Base-by-base conservation (phyloP, 495 filamentous ascomycete genomes). In the Neurospora africana region DNA sequence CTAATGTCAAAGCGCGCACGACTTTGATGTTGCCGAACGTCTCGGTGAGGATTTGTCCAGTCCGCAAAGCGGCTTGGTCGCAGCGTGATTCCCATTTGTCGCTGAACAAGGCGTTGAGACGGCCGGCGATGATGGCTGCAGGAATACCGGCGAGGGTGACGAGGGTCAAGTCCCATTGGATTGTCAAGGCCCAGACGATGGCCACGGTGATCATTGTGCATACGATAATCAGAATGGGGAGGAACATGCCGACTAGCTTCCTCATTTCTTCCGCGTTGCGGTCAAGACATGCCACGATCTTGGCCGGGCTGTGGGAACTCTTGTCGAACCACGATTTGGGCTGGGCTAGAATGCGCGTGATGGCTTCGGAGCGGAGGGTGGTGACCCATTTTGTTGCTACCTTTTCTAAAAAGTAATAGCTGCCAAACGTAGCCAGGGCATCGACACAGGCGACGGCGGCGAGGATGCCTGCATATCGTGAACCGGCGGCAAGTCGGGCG, bases 251-350 rank as follows among this genome's bases (percentile, higher is more conserved):
- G 3, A 97, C 82, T 0, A 98, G 78, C 72, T 93, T 92, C 5
- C 91, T 86, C 87, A 94, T 94, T 76, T 97, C 92, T 79, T 98
- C 95, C 3, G 89, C 92, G 76, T 95, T 91, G 68, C 92, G 86
- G 75, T 95, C 92, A 5, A 98, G 86, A 69, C 87, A 91, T 70
- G 91, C 87, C 0, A 83, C 87, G 19, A 99, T 85, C 38, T 84
- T 81, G 7, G 83, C 80, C 2, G 91, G 81, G 0, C 83, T 86
- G 80, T 98, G 92, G 44, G 82, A 83, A 3, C 90, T 84, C 33
- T 87, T 82, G 72, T 93, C 92, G 75, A 97, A 97, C 91, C 93
- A 99, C n/a, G 85, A 79, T 73, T 86, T 88, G 15, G 94, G 93
- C 79, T 98, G 95, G 43, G 87, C 84, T 10, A 99, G 82, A 19